Percentiles rank a stretch among this genome's conserved stretches.
Evolutionary conservation across 2,329 filamentous ascomycete genomes (phyloP).

Genomic region (Ilyonectria robusta): DNA sequence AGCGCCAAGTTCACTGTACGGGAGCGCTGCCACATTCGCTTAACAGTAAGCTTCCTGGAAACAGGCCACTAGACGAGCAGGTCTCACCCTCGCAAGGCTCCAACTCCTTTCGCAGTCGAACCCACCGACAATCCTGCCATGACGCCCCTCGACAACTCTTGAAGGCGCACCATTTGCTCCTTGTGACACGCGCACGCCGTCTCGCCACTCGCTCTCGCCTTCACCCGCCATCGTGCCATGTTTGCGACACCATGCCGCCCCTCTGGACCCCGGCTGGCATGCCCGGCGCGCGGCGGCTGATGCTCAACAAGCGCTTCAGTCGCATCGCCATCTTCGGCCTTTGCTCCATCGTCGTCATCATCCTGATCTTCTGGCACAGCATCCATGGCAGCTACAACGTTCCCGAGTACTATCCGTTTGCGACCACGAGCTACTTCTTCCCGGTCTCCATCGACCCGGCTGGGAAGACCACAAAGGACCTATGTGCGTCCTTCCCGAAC

Average conservation of each 20-base stretch:
- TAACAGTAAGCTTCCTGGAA: slow-evolving; percentile 3
- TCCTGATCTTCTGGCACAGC: slow-evolving; percentile 44
- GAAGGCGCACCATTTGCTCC: slow-evolving; percentile 15
- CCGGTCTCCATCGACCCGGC: slow-evolving; percentile 48
- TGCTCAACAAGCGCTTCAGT: slow-evolving; percentile 51
- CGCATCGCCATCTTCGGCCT: slow-evolving; percentile 47
- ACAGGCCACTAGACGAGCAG: slow-evolving; percentile 11
- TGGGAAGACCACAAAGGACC: slow-evolving; percentile 44
- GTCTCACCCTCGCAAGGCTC: slow-evolving; percentile 18
- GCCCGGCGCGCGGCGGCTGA: slow-evolving; percentile 40
- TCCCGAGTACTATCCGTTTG: slow-evolving; percentile 48
- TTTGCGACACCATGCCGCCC: slow-evolving; percentile 42
- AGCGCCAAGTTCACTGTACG: background rate
- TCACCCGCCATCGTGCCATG: slow-evolving; percentile 43
- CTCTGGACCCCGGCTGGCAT: slow-evolving; percentile 45
- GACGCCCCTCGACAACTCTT: slow-evolving; percentile 17
- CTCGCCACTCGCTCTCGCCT: background rate
- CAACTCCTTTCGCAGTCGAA: slow-evolving; percentile 7
- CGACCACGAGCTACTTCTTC: slow-evolving; percentile 49
- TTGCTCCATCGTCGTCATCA: slow-evolving; percentile 41
- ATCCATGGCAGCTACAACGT: slow-evolving; percentile 44
- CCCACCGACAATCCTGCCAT: slow-evolving; percentile 14
- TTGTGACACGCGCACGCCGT: background rate
- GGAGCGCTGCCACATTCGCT: background rate
- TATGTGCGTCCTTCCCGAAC: slow-evolving; percentile 52